Evolutionary conservation across 2,329 filamentous ascomycete genomes (phyloP).

Genomic region (Cladosporium oxysporum): DNA sequence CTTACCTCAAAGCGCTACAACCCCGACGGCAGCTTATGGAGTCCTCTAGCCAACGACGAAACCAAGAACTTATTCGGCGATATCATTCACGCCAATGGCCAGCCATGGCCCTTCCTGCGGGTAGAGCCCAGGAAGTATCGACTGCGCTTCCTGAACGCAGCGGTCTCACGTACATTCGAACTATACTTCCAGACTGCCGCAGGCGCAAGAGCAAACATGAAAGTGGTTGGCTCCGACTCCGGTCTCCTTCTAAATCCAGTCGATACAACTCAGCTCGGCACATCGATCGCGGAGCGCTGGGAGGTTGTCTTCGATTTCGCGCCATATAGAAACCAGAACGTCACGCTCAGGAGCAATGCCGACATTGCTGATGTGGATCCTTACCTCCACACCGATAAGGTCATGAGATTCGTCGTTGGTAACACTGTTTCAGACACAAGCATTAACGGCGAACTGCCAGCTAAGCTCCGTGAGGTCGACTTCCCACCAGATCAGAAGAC

Average conservation of each 20-base stretch:
- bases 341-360: conserved; percentile 31
- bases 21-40: conserved; percentile 51
- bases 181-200: conserved; percentile 47
- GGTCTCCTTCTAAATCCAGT: conserved; percentile 54
- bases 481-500: conserved; percentile 39
- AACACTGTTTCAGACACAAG: conserved; percentile 40
- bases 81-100: conserved; percentile 59
- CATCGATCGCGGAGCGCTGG: conserved; percentile 60
- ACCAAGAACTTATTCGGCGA: conserved; percentile 56
- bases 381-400: conserved; percentile 49
- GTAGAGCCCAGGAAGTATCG: conserved; percentile 64
- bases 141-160: conserved; percentile 55
- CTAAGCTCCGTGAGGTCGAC: conserved; percentile 31
- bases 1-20: conserved; percentile 56
- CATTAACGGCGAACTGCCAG: conserved; percentile 44
- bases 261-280: conserved; percentile 43
- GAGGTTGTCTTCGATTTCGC: conserved; percentile 61
- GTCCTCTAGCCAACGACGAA: conserved; percentile 44
- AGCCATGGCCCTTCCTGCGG: conserved; percentile 60
- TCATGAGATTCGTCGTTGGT: conserved; percentile 51
- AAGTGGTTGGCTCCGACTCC: conserved; percentile 57
- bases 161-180: conserved; percentile 50
- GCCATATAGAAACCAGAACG: conserved; percentile 49
- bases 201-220: conserved; percentile 47
- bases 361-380: conserved; percentile 39